Percentiles rank a stretch among this genome's conserved stretches.
Evolutionary conservation across 2,329 filamentous ascomycete genomes (phyloP).

Genomic region (Claviceps purpurea): DNA sequence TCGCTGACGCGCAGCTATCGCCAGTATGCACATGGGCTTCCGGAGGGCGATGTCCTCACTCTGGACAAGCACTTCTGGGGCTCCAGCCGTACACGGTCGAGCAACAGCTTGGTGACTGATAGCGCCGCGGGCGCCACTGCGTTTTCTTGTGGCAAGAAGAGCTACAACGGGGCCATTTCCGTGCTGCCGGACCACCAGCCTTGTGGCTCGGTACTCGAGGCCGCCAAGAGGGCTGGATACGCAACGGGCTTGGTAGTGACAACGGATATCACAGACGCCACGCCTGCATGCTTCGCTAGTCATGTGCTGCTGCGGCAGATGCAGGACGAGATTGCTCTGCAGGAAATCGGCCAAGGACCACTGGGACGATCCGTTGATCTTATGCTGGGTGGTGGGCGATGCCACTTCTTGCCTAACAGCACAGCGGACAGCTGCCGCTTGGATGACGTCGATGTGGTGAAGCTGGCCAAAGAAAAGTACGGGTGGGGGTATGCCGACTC

Average conservation of each 20-base stretch:
- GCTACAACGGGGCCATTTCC: conserved; percentile 92
- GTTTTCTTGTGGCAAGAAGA: conserved; percentile 86
- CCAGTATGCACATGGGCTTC: conserved; percentile 62
- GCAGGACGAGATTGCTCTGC: conserved; percentile 82
- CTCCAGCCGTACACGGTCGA: conserved; percentile 73
- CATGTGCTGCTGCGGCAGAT: conserved; percentile 70
- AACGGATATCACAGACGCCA: conserved; percentile 89
- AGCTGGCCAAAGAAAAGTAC: conserved; percentile 56
- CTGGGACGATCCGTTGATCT: conserved; percentile 81
- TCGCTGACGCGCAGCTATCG: conserved; percentile 76
- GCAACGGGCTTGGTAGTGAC: conserved; percentile 90
- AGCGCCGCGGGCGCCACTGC: conserved; percentile 95
- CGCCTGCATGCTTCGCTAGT: conserved; percentile 85
- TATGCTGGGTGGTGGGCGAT: conserved; percentile 84
- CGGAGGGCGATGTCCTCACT: conserved; percentile 59
- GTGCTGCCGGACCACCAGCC: conserved; percentile 73
- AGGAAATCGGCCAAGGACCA: conserved; percentile 79
- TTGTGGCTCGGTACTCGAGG: conserved; percentile 86
- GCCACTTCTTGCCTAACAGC: conserved; percentile 79
- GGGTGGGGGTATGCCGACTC: conserved; percentile 70
- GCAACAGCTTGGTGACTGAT: conserved; percentile 78
- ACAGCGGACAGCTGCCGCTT: conserved; percentile 68
- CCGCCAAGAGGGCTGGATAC: conserved; percentile 83
- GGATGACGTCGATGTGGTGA: conserved; percentile 64
- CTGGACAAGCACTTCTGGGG: conserved; percentile 87